Conservation (phyloP, 2,329 filamentous ascomycete species). For the Trichoderma hamatum region DNA sequence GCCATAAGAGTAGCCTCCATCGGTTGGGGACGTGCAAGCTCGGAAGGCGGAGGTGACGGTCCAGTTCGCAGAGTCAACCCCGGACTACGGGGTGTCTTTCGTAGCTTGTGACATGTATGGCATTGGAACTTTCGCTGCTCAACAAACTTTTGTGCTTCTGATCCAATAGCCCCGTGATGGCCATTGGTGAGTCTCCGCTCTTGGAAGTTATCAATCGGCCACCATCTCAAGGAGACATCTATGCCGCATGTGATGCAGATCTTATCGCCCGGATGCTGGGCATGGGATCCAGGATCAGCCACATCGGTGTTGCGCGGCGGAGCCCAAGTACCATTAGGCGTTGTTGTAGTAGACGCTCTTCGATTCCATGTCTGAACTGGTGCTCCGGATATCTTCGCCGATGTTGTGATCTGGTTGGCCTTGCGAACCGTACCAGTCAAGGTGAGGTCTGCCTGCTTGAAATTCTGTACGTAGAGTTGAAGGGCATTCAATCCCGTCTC, state of each 20-base stretch:
- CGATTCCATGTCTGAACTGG: constrained; percentile 47
- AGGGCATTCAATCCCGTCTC: constrained; percentile 76
- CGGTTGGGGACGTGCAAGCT: constrained; percentile 22
- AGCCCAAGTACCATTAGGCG: constrained; percentile 31
- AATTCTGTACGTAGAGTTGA: constrained; percentile 83
- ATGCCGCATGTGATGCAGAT: constrained; percentile 67
- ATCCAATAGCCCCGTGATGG: constrained; percentile 53
- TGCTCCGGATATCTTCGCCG: constrained; percentile 56
- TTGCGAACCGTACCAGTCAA: constrained; percentile 92
- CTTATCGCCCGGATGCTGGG: constrained; percentile 51
- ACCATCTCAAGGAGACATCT: constrained; percentile 76
- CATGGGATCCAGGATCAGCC: constrained; percentile 34
- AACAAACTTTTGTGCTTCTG: constrained; percentile 62
- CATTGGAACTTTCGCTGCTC: constrained; percentile 69
- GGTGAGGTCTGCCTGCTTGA: constrained; percentile 91
- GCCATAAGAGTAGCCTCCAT: constrained; percentile 29
- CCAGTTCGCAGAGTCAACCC: constrained; percentile 2
- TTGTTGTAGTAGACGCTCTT: constrained; percentile 58
- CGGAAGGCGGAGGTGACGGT: constrained; percentile 20
- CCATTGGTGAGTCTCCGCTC: constrained; percentile 58
- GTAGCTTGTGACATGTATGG: constrained; percentile 70
- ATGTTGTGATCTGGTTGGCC: constrained; percentile 74
- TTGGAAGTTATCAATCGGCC: constrained; percentile 58
- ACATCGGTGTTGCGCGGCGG: constrained; percentile 35
- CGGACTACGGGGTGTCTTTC: constrained; percentile 42